phyloP scores from a whole-genome alignment of 1,139 yeast genomes.

The Diutina neorugosa region DNA sequence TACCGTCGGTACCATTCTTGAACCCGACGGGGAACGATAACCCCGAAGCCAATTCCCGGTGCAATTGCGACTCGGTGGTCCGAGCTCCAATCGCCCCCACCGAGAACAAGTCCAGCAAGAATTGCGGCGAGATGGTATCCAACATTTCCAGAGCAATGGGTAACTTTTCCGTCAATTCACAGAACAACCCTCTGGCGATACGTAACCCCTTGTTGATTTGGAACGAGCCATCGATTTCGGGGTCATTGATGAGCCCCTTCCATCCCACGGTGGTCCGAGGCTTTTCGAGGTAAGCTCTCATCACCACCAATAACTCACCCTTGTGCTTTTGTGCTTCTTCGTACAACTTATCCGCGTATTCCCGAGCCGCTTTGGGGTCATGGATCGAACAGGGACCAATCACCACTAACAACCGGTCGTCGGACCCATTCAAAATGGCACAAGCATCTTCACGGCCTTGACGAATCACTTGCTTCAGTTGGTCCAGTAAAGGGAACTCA shows the following conservation, averaged over 20 bases:
- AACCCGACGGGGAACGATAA: constrained; percentile 94
- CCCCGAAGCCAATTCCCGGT: constrained; percentile 92
- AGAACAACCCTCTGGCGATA: constrained; percentile 78
- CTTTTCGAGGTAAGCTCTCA: constrained; percentile 97
- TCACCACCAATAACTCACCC: constrained; percentile 71
- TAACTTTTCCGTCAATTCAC: constrained; percentile 57
- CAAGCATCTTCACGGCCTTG: constrained; percentile 70
- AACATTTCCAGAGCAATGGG: constrained; percentile 98
- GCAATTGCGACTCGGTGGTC: constrained; percentile 94
- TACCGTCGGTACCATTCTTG: constrained; percentile 95
- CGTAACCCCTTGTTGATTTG: constrained; percentile 90
- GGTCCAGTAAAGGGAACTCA: constrained; percentile 62
- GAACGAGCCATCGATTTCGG: constrained; percentile 89
- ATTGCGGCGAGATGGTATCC: constrained; percentile 94
- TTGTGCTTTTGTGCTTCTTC: constrained; percentile 50
- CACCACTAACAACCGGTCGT: constrained; percentile 70
- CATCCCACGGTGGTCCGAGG: constrained; percentile 99
- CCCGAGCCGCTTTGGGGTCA: constrained; percentile 86
- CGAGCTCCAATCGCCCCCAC: constrained; percentile 97
- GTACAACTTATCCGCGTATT: constrained; percentile 61
- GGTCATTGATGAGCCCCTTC: constrained; percentile 97
- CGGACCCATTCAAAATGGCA: constrained; percentile 59
- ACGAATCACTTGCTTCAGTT: constrained; percentile 48
- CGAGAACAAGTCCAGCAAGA: constrained; percentile 77
- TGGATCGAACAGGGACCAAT: constrained; percentile 97